phyloP scores from a whole-genome alignment of 345 rosid species.

The Firmiana major region DNA sequence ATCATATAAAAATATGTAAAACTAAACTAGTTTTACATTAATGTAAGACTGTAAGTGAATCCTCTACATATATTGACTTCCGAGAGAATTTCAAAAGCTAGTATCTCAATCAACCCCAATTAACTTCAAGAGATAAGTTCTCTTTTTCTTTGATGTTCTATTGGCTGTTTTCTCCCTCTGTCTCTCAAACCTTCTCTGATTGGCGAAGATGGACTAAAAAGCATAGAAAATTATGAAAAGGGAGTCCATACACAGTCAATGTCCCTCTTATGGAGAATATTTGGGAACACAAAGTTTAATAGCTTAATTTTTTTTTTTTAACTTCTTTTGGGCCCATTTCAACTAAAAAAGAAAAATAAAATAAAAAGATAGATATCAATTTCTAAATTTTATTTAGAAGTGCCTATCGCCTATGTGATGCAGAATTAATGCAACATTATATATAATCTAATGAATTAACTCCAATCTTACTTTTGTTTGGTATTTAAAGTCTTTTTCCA shows the following conservation, averaged over 20 bases:
- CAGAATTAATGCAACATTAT: neutral
- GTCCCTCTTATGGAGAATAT: conserved; percentile 8
- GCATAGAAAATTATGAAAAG: neutral
- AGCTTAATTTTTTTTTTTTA: neutral
- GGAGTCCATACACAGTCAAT: neutral
- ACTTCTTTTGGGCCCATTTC: neutral
- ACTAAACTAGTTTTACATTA: too few relatives aligned
- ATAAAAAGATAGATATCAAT: neutral
- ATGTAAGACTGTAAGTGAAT: too few relatives aligned
- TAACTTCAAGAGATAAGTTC: neutral
- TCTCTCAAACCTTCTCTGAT: neutral
- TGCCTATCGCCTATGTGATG: neutral
- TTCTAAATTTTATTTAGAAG: neutral
- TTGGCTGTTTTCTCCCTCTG: neutral
- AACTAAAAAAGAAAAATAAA: too few relatives aligned
- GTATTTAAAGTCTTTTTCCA: neutral
- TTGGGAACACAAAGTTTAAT: conserved; percentile 3
- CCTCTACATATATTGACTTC: neutral
- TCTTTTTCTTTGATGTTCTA: neutral
- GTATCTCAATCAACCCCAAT: neutral
- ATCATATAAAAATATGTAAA: too few relatives aligned
- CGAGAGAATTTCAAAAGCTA: neutral
- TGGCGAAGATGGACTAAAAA: neutral
- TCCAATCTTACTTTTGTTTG: neutral
- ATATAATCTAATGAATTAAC: neutral